A percentile compares a stretch with the other conserved stretches of the same genome.
phyloP scores from a whole-genome alignment of 495 filamentous ascomycete species.

The Neurospora terricola region DNA sequence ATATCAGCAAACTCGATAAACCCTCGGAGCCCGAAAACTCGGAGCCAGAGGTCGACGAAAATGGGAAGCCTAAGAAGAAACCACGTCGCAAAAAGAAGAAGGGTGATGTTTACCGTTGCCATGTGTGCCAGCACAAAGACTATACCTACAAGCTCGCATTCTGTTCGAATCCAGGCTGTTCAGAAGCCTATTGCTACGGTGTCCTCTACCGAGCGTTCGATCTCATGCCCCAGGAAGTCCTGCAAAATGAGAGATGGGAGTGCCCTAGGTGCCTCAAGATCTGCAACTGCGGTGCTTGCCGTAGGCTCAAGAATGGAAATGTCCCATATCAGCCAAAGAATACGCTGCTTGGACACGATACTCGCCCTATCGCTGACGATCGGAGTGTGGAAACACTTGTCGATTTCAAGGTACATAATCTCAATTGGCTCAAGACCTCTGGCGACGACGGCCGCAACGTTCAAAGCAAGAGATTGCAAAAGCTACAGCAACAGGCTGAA shows the following conservation, averaged over 20 bases:
- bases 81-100: constrained; percentile 30
- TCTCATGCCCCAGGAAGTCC: constrained; percentile 63
- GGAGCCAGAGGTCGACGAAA: constrained; percentile 41
- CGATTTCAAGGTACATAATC: constrained; percentile 74
- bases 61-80: constrained; percentile 39
- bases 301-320: constrained; percentile 28
- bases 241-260: constrained; percentile 72
- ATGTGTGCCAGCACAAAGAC: constrained; percentile 69
- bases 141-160: constrained; percentile 69
- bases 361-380: constrained; percentile 74
- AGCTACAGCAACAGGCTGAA: constrained; percentile 39
- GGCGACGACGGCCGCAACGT: constrained; percentile 42
- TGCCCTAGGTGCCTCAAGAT: constrained; percentile 77
- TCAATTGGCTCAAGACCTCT: constrained; percentile 55
- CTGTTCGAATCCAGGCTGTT: constrained; percentile 57
- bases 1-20: constrained; percentile 37
- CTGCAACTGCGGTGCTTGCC: constrained; percentile 77
- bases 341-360: constrained; percentile 82
- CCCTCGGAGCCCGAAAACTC: constrained; percentile 33
- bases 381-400: constrained; percentile 81
- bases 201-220: constrained; percentile 84
- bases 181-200: constrained; percentile 74
- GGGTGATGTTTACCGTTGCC: constrained; percentile 51
- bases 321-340: constrained; percentile 70
- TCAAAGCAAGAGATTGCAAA: constrained; percentile 41